These are phyloP conservation scores for Perilla frutescens DNA, from an alignment of 257 asterid genomes.

Conservation along the genomic window DNA sequence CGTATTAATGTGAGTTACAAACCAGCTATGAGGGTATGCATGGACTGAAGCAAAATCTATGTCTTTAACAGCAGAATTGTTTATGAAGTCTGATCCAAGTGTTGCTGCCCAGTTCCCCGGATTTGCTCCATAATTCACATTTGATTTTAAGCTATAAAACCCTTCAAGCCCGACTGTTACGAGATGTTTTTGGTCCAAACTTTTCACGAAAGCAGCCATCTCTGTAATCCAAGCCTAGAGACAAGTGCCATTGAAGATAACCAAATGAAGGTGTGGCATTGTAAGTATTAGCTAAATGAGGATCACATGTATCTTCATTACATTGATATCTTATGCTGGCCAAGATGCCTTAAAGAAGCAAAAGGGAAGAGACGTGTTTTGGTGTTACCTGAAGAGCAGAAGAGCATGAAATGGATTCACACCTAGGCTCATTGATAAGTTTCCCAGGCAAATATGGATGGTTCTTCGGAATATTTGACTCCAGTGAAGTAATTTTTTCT, in stretches of 20 bases:
- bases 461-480: slow-evolving; percentile 53
- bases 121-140: slow-evolving; percentile 44
- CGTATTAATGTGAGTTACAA: background rate
- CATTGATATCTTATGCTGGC: background rate
- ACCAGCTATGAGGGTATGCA: slow-evolving; percentile 73
- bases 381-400: slow-evolving; percentile 54
- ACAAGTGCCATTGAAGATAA: background rate
- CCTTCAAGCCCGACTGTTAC: slow-evolving; percentile 67
- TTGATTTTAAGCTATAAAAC: slow-evolving; percentile 47
- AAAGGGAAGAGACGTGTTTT: background rate
- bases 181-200: slow-evolving; percentile 56
- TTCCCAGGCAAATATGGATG: slow-evolving; percentile 69
- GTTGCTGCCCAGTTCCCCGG: slow-evolving; percentile 69
- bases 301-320: background rate
- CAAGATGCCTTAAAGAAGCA: background rate
- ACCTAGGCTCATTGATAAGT: slow-evolving; percentile 67
- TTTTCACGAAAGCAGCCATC: slow-evolving; percentile 62
- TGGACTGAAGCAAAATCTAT: slow-evolving; percentile 71
- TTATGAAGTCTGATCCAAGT: slow-evolving; percentile 63
- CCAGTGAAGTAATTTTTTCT: slow-evolving; percentile 56
- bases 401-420: slow-evolving; percentile 53
- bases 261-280: background rate
- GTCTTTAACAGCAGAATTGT: slow-evolving; percentile 52
- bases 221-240: slow-evolving; percentile 60
- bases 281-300: too few species aligned